These are phyloP conservation scores for Cryptococcus maquisensis DNA, from an alignment of 1,284 basidiomycete genomes.

Conservation along the genomic window DNA sequence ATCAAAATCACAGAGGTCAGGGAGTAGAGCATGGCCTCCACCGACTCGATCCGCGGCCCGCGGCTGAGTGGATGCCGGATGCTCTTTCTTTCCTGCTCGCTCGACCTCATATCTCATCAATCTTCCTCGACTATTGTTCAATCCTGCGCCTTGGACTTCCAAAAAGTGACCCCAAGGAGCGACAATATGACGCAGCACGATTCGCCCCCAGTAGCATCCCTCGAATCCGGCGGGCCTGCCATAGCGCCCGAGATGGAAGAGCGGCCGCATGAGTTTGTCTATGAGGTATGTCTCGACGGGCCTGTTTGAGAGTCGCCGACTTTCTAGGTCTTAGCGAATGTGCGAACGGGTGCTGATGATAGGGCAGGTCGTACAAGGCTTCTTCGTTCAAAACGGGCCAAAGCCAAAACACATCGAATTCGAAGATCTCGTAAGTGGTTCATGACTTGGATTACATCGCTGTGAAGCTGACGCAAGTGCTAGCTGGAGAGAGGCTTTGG, in stretches of 20 bases:
- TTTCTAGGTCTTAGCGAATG: too few relatives aligned
- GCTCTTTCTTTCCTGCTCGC: too few relatives aligned
- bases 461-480: neutral
- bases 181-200: slow-evolving; percentile 15
- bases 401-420: slow-evolving; percentile 30
- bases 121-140: too few relatives aligned
- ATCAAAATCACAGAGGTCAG: too few relatives aligned
- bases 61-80: too few relatives aligned
- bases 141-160: neutral
- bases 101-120: too few relatives aligned
- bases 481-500: slow-evolving; percentile 42
- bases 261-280: slow-evolving; percentile 27
- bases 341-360: neutral
- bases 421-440: slow-evolving; percentile 35
- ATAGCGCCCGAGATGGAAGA: slow-evolving; percentile 23
- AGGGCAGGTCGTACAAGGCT: slow-evolving; percentile 32
- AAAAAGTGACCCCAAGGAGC: neutral
- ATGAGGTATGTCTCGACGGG: slow-evolving; percentile 26
- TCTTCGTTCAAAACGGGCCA: slow-evolving; percentile 41
- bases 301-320: neutral
- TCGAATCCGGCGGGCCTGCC: slow-evolving; percentile 34
- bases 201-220: slow-evolving; percentile 33
- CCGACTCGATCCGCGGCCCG: too few relatives aligned
- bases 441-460: neutral
- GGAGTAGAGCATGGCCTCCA: too few relatives aligned